phyloP scores from a whole-genome alignment of 73 alveolate species.

The Effrenium voratum region DNA sequence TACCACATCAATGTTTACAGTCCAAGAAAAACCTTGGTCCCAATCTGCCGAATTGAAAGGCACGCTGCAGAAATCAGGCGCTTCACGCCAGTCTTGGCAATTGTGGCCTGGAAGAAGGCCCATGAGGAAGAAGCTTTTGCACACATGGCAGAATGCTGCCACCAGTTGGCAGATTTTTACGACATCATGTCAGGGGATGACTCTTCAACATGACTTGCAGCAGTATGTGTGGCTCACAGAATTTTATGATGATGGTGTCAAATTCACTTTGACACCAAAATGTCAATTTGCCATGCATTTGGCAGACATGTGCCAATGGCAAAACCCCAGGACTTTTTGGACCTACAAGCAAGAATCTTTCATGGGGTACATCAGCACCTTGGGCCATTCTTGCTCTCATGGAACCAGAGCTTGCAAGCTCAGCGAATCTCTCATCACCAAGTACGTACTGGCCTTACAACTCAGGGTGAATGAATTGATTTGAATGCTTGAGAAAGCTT shows the following conservation, averaged over 20 bases:
- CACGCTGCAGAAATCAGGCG: too few species aligned
- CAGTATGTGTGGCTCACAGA: neutral
- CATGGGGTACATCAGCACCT: neutral
- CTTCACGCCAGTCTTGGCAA: neutral
- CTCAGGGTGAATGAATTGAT: neutral
- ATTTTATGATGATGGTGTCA: neutral
- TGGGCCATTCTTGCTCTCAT: conserved; percentile 1
- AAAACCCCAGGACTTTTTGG: neutral
- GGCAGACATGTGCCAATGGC: neutral
- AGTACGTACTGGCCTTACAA: neutral
- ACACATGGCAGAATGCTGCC: conserved; percentile 48
- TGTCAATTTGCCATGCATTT: conserved; percentile 11
- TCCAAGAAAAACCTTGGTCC: neutral
- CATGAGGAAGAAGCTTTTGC: neutral
- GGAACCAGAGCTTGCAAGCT: neutral
- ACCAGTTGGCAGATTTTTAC: neutral
- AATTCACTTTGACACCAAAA: conserved; percentile 1
- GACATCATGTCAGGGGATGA: neutral
- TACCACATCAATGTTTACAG: neutral
- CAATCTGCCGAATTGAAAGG: conserved; percentile 2
- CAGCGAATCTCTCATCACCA: neutral
- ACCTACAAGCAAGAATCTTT: conserved; percentile 6
- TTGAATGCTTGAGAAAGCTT: too few species aligned
- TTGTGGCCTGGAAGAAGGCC: too few species aligned
- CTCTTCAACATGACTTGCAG: neutral